These are phyloP conservation scores for Curvularia sp. DNA, from an alignment of 2,329 filamentous ascomycete species.

Conservation along the genomic window DNA sequence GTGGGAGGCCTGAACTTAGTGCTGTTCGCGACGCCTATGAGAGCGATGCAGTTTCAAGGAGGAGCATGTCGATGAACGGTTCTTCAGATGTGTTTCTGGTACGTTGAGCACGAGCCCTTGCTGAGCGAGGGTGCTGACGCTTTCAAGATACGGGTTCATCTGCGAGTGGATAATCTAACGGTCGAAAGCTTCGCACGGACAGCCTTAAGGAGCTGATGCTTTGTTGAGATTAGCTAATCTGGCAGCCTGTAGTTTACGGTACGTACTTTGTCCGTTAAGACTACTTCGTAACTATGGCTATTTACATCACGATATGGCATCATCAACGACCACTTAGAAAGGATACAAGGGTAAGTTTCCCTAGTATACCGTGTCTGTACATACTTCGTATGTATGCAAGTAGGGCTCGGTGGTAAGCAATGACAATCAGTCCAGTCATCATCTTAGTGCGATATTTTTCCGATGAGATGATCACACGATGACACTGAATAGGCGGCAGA, in stretches of 20 bases:
- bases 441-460: not conserved
- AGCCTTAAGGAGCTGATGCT: not conserved
- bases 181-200: not conserved
- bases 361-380: not conserved
- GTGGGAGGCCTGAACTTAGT: not conserved
- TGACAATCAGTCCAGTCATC: not conserved
- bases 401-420: conserved; percentile 4
- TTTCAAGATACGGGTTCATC: not conserved
- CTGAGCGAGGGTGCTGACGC: not conserved
- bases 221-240: not conserved
- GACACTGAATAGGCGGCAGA: conserved; percentile 7
- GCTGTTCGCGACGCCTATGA: not conserved
- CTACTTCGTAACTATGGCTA: not conserved
- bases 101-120: conserved; percentile 2
- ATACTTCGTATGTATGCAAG: no score
- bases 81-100: not conserved
- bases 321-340: not conserved
- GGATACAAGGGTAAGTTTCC: not conserved
- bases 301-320: not conserved
- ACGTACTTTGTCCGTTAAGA: not conserved
- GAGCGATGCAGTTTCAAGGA: not conserved
- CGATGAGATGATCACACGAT: not conserved
- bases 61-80: not conserved
- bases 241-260: not conserved
- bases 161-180: not conserved